Conservation (phyloP, 75 land plant species). For the Pinus tabuliformis region DNA sequence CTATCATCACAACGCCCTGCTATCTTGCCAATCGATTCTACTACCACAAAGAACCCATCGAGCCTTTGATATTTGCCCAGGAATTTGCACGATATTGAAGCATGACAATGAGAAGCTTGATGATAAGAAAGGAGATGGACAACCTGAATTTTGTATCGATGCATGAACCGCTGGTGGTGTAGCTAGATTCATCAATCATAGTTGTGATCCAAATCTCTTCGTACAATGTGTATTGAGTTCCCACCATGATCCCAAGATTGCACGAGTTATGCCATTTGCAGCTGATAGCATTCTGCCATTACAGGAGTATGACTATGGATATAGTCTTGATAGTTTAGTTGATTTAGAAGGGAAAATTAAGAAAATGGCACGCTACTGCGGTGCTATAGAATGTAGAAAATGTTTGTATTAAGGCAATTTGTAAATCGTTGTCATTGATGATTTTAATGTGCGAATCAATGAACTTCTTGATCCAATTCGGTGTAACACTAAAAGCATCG, state of each 20-base stretch:
- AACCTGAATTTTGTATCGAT: constrained; percentile 75
- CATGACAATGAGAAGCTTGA: constrained; percentile 13
- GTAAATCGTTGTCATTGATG: neutral
- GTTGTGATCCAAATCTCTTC: constrained; percentile 91
- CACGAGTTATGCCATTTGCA: constrained; percentile 75
- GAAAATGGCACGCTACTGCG: constrained; percentile 64
- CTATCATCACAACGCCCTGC: too few species aligned
- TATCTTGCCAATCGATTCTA: too few species aligned
- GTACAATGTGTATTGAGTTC: constrained; percentile 86
- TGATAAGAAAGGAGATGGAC: constrained; percentile 27
- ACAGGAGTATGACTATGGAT: constrained; percentile 91
- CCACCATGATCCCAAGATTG: constrained; percentile 66
- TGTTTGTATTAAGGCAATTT: constrained; percentile 38
- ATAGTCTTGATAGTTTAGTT: constrained; percentile 64
- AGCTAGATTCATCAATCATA: constrained; percentile 92
- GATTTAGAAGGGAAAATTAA: constrained; percentile 54
- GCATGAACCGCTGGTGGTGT: constrained; percentile 70
- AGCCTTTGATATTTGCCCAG: too few species aligned
- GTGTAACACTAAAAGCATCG: too few species aligned
- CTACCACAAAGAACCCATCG: too few species aligned
- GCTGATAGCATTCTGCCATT: constrained; percentile 75
- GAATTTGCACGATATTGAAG: neutral
- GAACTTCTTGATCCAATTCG: too few species aligned
- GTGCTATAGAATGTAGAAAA: constrained; percentile 61
- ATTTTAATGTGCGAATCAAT: neutral